Evolutionary conservation across 2,329 filamentous ascomycete species (phyloP).

Genomic region (Apiospora hydei): DNA sequence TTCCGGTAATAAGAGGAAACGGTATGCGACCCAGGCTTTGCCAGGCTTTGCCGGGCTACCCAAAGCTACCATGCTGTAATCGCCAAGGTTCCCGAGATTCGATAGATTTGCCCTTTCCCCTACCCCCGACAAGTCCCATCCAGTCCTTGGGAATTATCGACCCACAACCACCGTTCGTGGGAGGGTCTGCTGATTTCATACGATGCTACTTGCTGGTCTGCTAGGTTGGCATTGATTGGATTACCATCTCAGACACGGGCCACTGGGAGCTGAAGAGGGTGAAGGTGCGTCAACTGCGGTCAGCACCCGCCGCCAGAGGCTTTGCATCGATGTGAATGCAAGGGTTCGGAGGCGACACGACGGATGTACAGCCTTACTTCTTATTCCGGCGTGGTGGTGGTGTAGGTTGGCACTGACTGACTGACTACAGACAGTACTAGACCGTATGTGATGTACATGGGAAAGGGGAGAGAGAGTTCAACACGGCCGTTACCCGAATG

Average conservation of each 20-base stretch:
- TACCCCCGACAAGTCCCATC: conserved; percentile 7
- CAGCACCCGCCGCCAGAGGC: conserved; percentile 12
- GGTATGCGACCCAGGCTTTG: neutral
- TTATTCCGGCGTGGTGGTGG: neutral
- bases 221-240: neutral
- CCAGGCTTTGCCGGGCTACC: neutral
- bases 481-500: conserved; percentile 5
- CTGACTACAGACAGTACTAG: too few species aligned
- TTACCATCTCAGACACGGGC: conserved; percentile 17
- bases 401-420: neutral
- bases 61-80: conserved; percentile 1
- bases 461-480: conserved; percentile 8
- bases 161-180: conserved; percentile 18
- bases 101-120: conserved; percentile 7
- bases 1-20: conserved; percentile 11
- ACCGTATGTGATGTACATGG: neutral
- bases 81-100: conserved; percentile 16
- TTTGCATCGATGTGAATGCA: neutral
- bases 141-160: conserved; percentile 11
- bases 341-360: conserved; percentile 14
- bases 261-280: conserved; percentile 18
- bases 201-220: neutral
- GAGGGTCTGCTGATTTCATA: conserved; percentile 21
- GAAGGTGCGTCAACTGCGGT: conserved; percentile 8
- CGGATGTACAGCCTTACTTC: conserved; percentile 9